These are phyloP conservation scores for Trichoderma simmonsii DNA, from an alignment of 2,329 filamentous ascomycete species.

Conservation along the genomic window DNA sequence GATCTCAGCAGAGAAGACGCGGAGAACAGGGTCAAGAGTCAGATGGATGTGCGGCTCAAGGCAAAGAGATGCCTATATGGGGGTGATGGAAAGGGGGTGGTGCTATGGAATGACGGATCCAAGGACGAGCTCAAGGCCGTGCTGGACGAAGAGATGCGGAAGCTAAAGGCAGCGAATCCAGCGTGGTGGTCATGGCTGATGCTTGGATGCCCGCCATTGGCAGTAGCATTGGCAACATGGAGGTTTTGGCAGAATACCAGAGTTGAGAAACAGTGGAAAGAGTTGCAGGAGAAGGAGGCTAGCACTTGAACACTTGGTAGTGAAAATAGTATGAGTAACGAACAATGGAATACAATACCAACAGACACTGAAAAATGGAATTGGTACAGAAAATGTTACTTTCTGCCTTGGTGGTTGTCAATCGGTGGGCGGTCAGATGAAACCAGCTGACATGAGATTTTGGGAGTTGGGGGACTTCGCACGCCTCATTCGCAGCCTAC, in stretches of 20 bases:
- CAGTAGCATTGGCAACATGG: slow-evolving; percentile 64
- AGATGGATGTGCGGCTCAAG: slow-evolving; percentile 83
- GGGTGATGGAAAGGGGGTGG: slow-evolving; percentile 63
- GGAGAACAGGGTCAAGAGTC: slow-evolving; percentile 78
- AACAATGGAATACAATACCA: background rate
- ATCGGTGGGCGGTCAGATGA: background rate
- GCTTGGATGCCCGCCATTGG: slow-evolving; percentile 70
- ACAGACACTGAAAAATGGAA: background rate
- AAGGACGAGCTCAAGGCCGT: slow-evolving; percentile 66
- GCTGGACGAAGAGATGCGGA: slow-evolving; percentile 62
- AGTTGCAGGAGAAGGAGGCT: slow-evolving; percentile 44
- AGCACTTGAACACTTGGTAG: slow-evolving; percentile 18
- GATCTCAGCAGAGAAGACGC: slow-evolving; percentile 85
- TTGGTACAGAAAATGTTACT: background rate
- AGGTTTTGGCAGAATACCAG: slow-evolving; percentile 68
- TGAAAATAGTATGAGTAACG: background rate
- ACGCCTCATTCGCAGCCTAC: background rate
- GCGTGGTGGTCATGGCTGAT: slow-evolving; percentile 79
- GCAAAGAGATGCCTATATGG: slow-evolving; percentile 69
- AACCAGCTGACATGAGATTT: slow-evolving; percentile 11
- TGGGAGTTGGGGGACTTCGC: background rate
- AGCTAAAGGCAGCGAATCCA: slow-evolving; percentile 63
- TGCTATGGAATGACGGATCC: slow-evolving; percentile 87
- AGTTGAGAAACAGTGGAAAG: slow-evolving; percentile 69
- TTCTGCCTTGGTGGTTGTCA: background rate